Evolutionary conservation across 2,329 filamentous ascomycete genomes (phyloP).

Genomic region (Calonectria pteridis): DNA sequence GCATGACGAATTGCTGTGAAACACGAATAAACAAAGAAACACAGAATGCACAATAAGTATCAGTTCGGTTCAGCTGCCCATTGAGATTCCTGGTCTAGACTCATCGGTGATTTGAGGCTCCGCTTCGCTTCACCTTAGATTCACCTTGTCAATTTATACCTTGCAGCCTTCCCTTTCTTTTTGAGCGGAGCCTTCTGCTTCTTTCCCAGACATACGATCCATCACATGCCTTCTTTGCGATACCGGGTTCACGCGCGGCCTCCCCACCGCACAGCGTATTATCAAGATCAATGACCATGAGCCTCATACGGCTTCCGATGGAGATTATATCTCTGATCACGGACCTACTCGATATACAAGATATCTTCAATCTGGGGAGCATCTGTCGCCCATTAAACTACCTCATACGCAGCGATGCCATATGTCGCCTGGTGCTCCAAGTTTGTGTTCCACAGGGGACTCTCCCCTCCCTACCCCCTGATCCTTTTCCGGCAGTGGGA

Average conservation of each 20-base stretch:
- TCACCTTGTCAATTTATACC: constrained; percentile 13
- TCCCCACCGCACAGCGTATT: background rate
- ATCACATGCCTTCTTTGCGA: background rate
- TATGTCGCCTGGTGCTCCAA: constrained; percentile 69
- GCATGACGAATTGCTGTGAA: background rate
- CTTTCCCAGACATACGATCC: background rate
- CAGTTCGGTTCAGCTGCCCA: background rate
- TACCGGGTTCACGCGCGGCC: background rate
- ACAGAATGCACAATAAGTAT: background rate
- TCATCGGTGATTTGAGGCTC: background rate
- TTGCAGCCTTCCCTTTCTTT: background rate
- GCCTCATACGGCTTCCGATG: constrained; percentile 63
- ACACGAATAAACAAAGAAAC: background rate
- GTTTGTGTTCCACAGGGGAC: constrained; percentile 54
- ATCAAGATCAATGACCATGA: constrained; percentile 51
- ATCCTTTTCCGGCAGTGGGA: background rate
- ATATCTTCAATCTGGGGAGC: constrained; percentile 68
- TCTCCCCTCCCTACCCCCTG: background rate
- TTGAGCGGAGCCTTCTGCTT: background rate
- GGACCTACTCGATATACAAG: constrained; percentile 66
- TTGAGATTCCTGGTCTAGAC: background rate
- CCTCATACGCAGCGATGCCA: constrained; percentile 64
- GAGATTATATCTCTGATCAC: constrained; percentile 74
- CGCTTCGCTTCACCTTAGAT: background rate
- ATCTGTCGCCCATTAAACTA: constrained; percentile 64